Base-by-base conservation (phyloP, 2,329 filamentous ascomycete species). In the Didymella exigua region DNA sequence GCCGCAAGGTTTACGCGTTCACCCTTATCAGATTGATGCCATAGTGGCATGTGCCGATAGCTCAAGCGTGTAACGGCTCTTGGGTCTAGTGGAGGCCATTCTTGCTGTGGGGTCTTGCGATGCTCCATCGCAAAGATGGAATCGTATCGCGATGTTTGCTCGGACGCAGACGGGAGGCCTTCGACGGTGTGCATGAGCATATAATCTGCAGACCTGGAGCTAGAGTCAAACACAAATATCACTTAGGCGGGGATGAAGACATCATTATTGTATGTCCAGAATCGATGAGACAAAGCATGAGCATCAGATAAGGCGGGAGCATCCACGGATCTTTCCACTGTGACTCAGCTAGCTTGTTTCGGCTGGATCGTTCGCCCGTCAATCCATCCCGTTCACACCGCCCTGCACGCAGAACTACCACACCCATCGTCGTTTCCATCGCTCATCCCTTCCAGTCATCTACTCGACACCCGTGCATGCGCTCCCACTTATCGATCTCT, bases 361-460 rank as follows among this genome's bases (percentile, higher is more conserved):
- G 52, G 42, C 18, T 36, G 46, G 19, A 36, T 40, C 40, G 29
- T 49, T 30, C 40, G 41, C 33, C 16, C 40, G 45, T 33, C 51
- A 44, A 49, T 46, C 46, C 46, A 42, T 45, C 33, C 52, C 41
- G 33, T 41, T 34, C 27, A 49, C 44, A 29, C 40, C 40, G 23
- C 23, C 13, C 14, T 46, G 27, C 46, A 31, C 19, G n/a, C n/a
- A 36, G 30, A 55, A 55, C 30, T 31, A 46, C 47, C 46, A 47
- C 36, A 50, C 52, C 52, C 40, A 41, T 50, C 41, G 46, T 46
- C 19, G 46, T 55, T 50, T 50, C 52, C 30, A 47, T 27, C 18
- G 36, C n/a, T 27, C 37, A 30, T 23, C 46, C 41, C 52, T 55
- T 55, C 41, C 36, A 19, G 31, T 49, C 34, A 43, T 54, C 21